Percentiles rank a stretch among this genome's conserved stretches.
phyloP scores from a whole-genome alignment of 257 asterid species.

The Nicotiana knightiana region DNA sequence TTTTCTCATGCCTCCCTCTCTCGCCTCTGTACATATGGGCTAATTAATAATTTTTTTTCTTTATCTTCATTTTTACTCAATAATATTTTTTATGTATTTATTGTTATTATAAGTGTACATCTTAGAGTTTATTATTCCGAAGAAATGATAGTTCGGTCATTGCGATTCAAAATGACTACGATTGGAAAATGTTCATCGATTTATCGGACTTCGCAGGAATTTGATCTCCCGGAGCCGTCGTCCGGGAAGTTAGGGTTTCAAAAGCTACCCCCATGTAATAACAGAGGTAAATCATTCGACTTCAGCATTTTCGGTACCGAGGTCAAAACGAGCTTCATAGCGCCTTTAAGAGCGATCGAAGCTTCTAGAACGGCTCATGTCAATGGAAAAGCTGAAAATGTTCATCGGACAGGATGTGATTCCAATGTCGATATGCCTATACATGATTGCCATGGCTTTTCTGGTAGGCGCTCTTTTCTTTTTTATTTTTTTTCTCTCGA shows the following conservation, averaged over 20 bases:
- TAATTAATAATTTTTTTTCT: not conserved
- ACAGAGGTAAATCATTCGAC: conserved; percentile 9
- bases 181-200: conserved; percentile 23
- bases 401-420: conserved; percentile 16
- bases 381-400: conserved; percentile 21
- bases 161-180: conserved; percentile 20
- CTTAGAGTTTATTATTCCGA: not conserved
- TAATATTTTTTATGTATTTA: not conserved
- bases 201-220: conserved; percentile 20
- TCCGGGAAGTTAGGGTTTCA: conserved; percentile 26
- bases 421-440: conserved; percentile 19
- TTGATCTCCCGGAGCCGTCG: conserved; percentile 12
- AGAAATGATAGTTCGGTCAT: not conserved
- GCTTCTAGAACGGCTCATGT: conserved; percentile 42
- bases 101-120: not conserved
- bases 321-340: conserved; percentile 39
- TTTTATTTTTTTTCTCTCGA: not conserved
- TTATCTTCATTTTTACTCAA: not conserved
- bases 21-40: not conserved
- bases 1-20: not conserved
- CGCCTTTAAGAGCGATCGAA: conserved; percentile 70
- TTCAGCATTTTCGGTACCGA: conserved; percentile 15
- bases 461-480: conserved; percentile 22
- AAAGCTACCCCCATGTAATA: conserved; percentile 22
- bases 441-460: conserved; percentile 26